Evolutionary conservation across 2,329 filamentous ascomycete genomes (phyloP), one percentile per base, ranked within the genome.

Genomic region (Cladophialophora immunda): DNA sequence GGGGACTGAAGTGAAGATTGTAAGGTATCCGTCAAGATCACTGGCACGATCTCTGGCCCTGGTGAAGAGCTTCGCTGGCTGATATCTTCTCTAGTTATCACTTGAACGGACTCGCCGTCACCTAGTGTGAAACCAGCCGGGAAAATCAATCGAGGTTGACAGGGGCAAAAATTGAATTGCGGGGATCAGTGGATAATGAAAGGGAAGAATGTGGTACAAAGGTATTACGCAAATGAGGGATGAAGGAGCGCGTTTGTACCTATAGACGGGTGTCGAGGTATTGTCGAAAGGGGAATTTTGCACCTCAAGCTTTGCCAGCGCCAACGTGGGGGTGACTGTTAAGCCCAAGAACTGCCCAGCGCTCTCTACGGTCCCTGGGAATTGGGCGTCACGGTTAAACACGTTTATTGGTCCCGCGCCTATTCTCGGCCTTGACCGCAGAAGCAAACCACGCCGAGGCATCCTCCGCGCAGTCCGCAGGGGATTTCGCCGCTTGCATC

Each of bases 401-500:
- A 13, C 9, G 17, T 3, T 50, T 50, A 25, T 50, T 50, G 45
- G 45, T 25, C 19, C 45, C 25, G 19, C 45, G 22, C 45, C 45
- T 50, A 50, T 25, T 50, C 8, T 25, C 8, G 45, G 45, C 45
- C 45, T 25, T 50, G 4, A 27, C 45, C 45, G 45, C 45, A 50
- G 45, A 50, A 50, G 45, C 45, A 50, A 27, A 25, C 45, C 45
- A 15, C 19, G 19, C 45, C 45, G 45, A 50, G 45, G 45, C n/a
- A 2, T 22, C n/a, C 41, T 6, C n/a, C 3, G 41, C 13, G 6
- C 41, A 22, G 19, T n/a, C n/a, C 41, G 11, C n/a, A 47, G 41
- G 41, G 19, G 22, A 22, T 22, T 50, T 50, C 19, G 45, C 45
- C 45, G 45, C 45, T 50, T 15, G 19, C 45, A 50, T 50, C 45